Conservation (phyloP, 1,284 basidiomycete genomes). For the Fistulinella cinereoalba region DNA sequence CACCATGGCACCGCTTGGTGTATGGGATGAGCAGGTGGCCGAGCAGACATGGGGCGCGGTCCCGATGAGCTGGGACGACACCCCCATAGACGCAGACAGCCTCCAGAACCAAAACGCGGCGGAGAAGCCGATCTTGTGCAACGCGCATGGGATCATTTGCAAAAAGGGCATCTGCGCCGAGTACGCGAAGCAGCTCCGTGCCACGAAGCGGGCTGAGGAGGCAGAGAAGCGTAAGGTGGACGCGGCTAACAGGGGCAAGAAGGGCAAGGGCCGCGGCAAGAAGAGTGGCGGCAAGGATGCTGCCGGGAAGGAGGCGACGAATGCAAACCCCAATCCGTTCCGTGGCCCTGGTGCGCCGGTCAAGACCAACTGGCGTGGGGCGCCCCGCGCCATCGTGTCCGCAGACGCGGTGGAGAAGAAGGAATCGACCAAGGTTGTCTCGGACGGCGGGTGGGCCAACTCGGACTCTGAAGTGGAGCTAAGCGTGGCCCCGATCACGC, state of each 20-base stretch:
- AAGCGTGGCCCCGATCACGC: no score
- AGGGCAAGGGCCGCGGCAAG: neutral
- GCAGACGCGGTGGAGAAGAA: constrained; percentile 25
- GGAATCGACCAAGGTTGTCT: constrained; percentile 16
- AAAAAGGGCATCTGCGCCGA: constrained; percentile 46
- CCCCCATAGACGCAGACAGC: constrained; percentile 20
- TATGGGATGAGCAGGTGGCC: constrained; percentile 12
- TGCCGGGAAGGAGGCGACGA: no score
- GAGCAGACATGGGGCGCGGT: constrained; percentile 11
- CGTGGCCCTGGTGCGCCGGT: constrained; percentile 34
- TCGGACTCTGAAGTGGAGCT: constrained; percentile 14
- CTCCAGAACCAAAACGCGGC: constrained; percentile 17
- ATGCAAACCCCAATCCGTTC: constrained; percentile 20
- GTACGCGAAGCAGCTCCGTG: constrained; percentile 35
- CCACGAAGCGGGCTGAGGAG: constrained; percentile 27
- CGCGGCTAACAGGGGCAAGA: constrained; percentile 22
- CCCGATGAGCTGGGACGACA: neutral
- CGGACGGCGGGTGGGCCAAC: constrained; percentile 22
- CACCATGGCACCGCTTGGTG: constrained; percentile 20
- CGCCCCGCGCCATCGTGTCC: constrained; percentile 28
- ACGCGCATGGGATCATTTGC: constrained; percentile 40
- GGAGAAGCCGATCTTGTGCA: constrained; percentile 30
- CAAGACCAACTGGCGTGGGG: constrained; percentile 32
- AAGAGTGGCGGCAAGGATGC: constrained; percentile 14
- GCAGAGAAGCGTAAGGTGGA: constrained; percentile 17